Conservation (phyloP, 352 stramenopile genomes). For the Globisporangium orthogonon region DNA sequence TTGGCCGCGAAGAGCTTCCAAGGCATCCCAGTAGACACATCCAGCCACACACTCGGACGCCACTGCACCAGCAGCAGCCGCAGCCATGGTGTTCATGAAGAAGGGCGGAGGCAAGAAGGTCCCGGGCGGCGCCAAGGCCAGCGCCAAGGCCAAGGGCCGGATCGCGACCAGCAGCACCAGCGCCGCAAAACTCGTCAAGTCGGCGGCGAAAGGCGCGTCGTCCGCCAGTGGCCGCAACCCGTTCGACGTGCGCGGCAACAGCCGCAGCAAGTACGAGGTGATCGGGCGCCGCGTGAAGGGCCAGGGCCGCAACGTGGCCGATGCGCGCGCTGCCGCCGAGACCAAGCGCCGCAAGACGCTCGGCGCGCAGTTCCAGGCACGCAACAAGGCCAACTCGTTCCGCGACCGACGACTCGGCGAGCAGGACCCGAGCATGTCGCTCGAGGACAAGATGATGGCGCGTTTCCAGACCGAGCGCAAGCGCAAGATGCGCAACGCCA, state of each 20-base stretch:
- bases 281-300: conserved; percentile 87
- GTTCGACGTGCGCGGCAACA: conserved; percentile 87
- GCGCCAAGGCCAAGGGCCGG: conserved; percentile 4
- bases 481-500: conserved; percentile 74
- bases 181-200: too few species aligned
- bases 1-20: neutral
- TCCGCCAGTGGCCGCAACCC: conserved; percentile 56
- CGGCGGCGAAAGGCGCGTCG: conserved; percentile 14
- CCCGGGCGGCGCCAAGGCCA: conserved; percentile 22
- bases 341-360: conserved; percentile 84
- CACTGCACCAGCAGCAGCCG: neutral
- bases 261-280: conserved; percentile 87
- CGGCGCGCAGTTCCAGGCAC: conserved; percentile 67
- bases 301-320: conserved; percentile 82
- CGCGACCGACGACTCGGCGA: conserved; percentile 82
- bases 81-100: conserved; percentile 33
- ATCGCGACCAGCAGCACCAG: conserved; percentile 9
- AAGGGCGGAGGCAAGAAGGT: conserved; percentile 23
- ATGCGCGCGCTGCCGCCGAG: conserved; percentile 76
- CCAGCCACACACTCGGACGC: too few species aligned
- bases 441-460: conserved; percentile 92
- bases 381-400: conserved; percentile 89
- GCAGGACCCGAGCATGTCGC: conserved; percentile 73
- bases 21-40: too few species aligned
- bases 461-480: conserved; percentile 88